Percentiles rank a stretch among this genome's conserved stretches.
Conservation (phyloP, 768 basidiomycete species). For the Mycena albidolilacea region DNA sequence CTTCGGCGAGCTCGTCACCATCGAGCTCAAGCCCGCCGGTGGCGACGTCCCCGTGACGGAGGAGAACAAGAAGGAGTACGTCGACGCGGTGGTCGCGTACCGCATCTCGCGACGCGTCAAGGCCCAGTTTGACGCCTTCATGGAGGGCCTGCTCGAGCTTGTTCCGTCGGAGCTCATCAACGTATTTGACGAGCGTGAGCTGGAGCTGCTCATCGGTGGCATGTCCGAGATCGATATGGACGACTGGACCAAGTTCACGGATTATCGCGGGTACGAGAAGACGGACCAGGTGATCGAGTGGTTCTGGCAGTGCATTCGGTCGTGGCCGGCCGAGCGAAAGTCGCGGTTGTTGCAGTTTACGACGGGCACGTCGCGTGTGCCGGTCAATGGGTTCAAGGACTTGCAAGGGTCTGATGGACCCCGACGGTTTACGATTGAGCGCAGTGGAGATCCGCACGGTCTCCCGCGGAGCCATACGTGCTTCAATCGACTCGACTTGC, state of each 20-base stretch:
- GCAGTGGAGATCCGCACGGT: constrained; percentile 90
- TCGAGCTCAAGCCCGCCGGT: constrained; percentile 77
- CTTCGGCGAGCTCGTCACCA: constrained; percentile 79
- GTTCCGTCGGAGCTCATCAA: constrained; percentile 87
- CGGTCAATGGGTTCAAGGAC: constrained; percentile 96
- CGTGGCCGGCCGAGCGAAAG: constrained; percentile 93
- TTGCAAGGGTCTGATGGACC: constrained; percentile 95
- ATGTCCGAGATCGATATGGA: constrained; percentile 96
- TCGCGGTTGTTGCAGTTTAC: constrained; percentile 91
- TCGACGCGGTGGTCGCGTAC: constrained; percentile 84
- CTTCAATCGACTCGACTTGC: constrained; percentile 92
- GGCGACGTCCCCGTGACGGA: constrained; percentile 75
- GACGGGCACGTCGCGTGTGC: constrained; percentile 86
- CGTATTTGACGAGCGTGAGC: constrained; percentile 92
- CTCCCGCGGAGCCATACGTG: constrained; percentile 94
- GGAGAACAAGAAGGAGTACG: constrained; percentile 85
- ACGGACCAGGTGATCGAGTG: constrained; percentile 92
- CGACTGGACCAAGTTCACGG: constrained; percentile 95
- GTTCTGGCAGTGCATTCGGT: constrained; percentile 95
- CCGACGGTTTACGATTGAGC: constrained; percentile 94
- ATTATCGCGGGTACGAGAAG: constrained; percentile 91
- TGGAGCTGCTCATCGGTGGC: constrained; percentile 92
- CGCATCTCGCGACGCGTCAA: constrained; percentile 86
- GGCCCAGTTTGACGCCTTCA: constrained; percentile 89
- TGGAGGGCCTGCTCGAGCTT: constrained; percentile 88